Percentiles rank a stretch among this genome's conserved stretches.
These are phyloP conservation scores for Citrus glauca DNA, from an alignment of 345 rosid species.

Conservation along the genomic window DNA sequence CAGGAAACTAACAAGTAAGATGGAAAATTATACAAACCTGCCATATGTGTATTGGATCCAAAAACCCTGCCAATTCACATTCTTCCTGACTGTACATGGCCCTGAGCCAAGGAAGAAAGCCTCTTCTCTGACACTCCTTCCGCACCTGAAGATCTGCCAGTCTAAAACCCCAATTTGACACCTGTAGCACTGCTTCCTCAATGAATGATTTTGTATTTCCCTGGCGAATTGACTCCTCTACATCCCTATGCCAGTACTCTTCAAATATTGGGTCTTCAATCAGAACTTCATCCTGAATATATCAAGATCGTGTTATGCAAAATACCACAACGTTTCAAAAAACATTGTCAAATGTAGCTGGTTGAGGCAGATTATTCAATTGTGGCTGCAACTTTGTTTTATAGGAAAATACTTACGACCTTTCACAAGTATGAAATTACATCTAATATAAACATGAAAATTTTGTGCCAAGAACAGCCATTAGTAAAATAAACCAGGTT, in stretches of 20 bases:
- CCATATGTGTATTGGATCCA: conserved; percentile 84
- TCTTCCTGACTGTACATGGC: conserved; percentile 70
- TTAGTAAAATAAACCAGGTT: neutral
- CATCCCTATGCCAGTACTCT: conserved; percentile 82
- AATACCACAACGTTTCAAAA: neutral
- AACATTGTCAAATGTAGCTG: neutral
- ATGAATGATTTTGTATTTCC: conserved; percentile 66
- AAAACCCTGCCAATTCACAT: conserved; percentile 73
- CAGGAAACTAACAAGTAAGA: conserved; percentile 8
- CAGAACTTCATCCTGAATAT: conserved; percentile 63
- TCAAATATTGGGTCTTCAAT: conserved; percentile 50
- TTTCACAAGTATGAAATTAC: neutral
- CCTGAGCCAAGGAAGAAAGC: conserved; percentile 77
- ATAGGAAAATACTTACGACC: neutral
- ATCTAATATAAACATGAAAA: neutral
- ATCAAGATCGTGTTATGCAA: conserved; percentile 12
- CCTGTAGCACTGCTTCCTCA: conserved; percentile 70
- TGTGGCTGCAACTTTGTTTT: neutral
- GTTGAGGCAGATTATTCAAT: neutral
- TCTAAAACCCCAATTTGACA: conserved; percentile 85
- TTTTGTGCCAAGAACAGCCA: neutral
- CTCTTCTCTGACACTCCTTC: conserved; percentile 55
- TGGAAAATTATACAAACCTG: conserved; percentile 55
- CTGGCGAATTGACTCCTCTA: conserved; percentile 90
- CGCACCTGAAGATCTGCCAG: conserved; percentile 67